phyloP scores from a whole-genome alignment of 768 basidiomycete species.

The Leccinum imitatum region DNA sequence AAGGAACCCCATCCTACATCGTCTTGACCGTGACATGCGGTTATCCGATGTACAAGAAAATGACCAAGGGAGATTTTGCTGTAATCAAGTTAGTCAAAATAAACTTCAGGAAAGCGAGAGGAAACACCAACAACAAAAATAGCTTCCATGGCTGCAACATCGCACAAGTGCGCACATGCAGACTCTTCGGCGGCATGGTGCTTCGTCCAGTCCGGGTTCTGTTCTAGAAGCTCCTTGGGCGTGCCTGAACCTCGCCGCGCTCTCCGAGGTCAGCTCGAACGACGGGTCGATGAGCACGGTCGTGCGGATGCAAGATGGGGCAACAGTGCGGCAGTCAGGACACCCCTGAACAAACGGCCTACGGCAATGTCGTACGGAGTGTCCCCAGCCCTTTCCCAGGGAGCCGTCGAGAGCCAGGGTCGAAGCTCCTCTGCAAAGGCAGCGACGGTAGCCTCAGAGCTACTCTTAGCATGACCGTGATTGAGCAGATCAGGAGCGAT shows the following conservation, averaged over 20 bases:
- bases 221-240: not conserved
- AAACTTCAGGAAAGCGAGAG: not conserved
- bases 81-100: no score
- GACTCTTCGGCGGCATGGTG: slow-evolving; percentile 5
- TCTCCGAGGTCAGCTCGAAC: not conserved
- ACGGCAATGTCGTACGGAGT: slow-evolving; percentile 12
- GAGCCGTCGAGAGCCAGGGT: slow-evolving; percentile 8
- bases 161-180: not conserved
- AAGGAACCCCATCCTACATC: slow-evolving; percentile 8
- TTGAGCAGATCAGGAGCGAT: slow-evolving; percentile 24
- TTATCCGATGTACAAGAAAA: slow-evolving; percentile 9
- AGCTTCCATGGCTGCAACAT: slow-evolving; percentile 5
- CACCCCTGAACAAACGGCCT: slow-evolving; percentile 17
- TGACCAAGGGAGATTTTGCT: slow-evolving; percentile 26
- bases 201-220: not conserved
- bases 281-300: slow-evolving; percentile 20
- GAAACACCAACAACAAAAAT: slow-evolving; percentile 12
- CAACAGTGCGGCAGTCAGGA: slow-evolving; percentile 16
- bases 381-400: not conserved
- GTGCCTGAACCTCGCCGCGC: not conserved
- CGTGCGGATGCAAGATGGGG: slow-evolving; percentile 12
- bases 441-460: slow-evolving; percentile 13
- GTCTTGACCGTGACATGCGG: slow-evolving; percentile 2
- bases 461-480: slow-evolving; percentile 12
- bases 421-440: slow-evolving; percentile 15